phyloP scores from a whole-genome alignment of 257 asterid genomes.

The Eustoma russellianum region DNA sequence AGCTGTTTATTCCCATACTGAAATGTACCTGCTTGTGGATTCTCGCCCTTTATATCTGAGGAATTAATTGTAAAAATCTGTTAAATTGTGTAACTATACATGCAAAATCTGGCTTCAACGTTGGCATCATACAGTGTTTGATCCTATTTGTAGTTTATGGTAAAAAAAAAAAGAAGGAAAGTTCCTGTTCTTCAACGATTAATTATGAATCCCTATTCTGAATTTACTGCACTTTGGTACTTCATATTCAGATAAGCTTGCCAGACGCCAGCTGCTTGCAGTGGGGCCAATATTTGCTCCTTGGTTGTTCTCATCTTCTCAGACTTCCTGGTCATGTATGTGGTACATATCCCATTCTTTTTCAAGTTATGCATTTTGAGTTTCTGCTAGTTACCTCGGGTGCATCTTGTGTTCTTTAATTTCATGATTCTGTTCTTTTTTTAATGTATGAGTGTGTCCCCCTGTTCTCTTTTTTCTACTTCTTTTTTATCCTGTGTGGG shows the following conservation, averaged over 20 bases:
- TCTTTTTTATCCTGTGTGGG: not conserved
- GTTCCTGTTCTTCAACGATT: not conserved
- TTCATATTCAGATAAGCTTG: slow-evolving; percentile 36
- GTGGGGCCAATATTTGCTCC: slow-evolving; percentile 48
- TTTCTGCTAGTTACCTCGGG: not conserved
- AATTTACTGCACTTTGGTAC: slow-evolving; percentile 7
- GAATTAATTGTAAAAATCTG: no score
- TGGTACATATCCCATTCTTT: slow-evolving; percentile 6
- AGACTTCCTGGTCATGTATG: slow-evolving; percentile 54
- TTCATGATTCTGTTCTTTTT: not conserved
- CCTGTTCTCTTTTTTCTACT: not conserved
- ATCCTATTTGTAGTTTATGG: not conserved
- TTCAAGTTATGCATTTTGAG: slow-evolving; percentile 2
- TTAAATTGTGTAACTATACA: not conserved
- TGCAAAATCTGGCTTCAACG: not conserved
- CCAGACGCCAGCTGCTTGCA: slow-evolving; percentile 62
- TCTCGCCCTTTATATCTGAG: no score
- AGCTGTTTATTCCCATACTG: no score
- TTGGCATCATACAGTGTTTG: not conserved
- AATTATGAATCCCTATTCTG: not conserved
- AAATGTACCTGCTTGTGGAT: no score
- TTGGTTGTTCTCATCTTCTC: slow-evolving; percentile 37
- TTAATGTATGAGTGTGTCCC: not conserved
- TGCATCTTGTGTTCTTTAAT: not conserved
- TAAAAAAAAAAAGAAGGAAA: not conserved